Base-by-base conservation (phyloP, 495 filamentous ascomycete species). In the Bathelium albidoporum region DNA sequence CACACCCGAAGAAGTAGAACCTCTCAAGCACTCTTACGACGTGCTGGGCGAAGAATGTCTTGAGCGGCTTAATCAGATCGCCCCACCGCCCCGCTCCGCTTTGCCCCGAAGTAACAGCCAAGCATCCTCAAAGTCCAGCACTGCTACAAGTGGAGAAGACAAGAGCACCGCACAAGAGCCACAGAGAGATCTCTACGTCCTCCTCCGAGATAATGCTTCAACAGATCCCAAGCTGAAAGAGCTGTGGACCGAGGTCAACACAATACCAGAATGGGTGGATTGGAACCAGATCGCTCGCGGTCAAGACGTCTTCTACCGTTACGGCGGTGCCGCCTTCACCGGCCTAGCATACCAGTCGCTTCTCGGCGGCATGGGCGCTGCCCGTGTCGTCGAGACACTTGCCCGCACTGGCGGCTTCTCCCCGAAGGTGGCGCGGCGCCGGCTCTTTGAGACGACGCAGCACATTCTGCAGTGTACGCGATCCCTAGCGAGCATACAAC, bases 331-430 rank as follows among this genome's bases (percentile, higher is more conserved):
- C 2, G 83, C 81, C 36, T 69, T 87, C 16, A 84, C 79, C 7
- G 81, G 85, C 26, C 75, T 90, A 2, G 81, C 86, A 59, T 89
- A 86, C 68, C 79, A 87, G 52, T 82, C 80, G 58, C 74, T 89
- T 2, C 76, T 89, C 32, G 87, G 86, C 9, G 87, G 86, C 16
- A 76, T 77, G 75, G 75, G 75, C 32, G 75, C 75, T 16, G 76
- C 73, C 0, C 77, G 87, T 18, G 82, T 91, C 1, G 87, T 88
- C 34, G 87, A 93, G 70, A 89, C 88, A 0, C 79, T 94, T 1
- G 78, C 85, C 20, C 80, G 89, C 20, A 95, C 90, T 14, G 89
- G 89, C 18, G 90, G 90, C 0, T 95, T 95, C 73, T 82, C 83
- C 5, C 80, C 80, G 0, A 82, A 85, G 65, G 83, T 87, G 7